Base-by-base conservation (phyloP, 73 alveolate genomes). In the Paramecium bursaria region DNA sequence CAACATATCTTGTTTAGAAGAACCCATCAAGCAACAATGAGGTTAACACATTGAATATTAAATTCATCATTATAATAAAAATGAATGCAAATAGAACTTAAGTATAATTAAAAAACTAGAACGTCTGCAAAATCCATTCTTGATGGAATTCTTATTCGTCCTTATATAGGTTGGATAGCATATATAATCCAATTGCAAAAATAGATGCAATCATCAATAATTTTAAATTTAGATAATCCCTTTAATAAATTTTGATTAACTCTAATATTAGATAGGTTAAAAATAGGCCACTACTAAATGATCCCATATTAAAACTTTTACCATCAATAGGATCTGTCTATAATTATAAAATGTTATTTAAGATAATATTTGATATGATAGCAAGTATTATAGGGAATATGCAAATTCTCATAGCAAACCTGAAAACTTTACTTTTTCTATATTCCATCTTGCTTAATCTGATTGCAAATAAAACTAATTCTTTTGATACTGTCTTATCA, bases 241-340 rank as follows among this genome's bases (percentile, higher is more conserved):
- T 67, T 42, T 67, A 7, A 39, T 39, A 44, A 7, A 67, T 21
- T 7, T 67, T 67, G 15, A 27, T 19, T 11, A 35, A 3, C 7
- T 67, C 82, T 1, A 42, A 33, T 15, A 67, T 39, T 19, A 67
- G 22, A 25, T 19, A 67, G 14, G 44, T 19, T 39, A 67, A 14
- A 67, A 67, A 67, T 31, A 67, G 44, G 0, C 82, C 82, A 15
- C 46, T 25, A 39, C 82, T 57, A 39, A 67, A 67, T 7, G 33
- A 35, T 6, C 10, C 10, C 6, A 35, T 0, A 3, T 15, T 5
- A 13, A 67, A 7, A 5, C 1, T 4, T 0, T 3, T 5, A 25
- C 82, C 82, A 67, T 67, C 29, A 4, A 25, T 42, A 39, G 21
- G 17, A 13, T 53, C 26, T 39, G 27, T n/a, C 19, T 67, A 53